These are phyloP conservation scores for Termitomyces sp. DNA, from an alignment of 768 basidiomycete genomes.

Conservation along the genomic window DNA sequence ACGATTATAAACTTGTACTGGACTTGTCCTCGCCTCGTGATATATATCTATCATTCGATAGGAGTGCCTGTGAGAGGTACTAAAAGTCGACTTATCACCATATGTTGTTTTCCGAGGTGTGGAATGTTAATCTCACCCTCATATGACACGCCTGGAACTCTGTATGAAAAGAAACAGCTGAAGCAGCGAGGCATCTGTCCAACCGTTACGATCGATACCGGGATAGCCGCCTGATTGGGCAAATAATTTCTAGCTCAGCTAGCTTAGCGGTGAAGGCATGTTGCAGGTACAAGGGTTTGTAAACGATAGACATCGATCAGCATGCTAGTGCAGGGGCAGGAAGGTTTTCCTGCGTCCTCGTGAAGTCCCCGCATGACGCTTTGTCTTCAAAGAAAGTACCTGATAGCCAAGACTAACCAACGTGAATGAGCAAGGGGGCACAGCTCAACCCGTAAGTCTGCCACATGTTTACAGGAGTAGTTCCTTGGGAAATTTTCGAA, in stretches of 20 bases:
- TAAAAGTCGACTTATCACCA: too few species aligned
- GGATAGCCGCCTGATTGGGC: background rate
- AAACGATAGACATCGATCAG: too few species aligned
- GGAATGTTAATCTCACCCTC: background rate
- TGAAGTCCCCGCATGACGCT: background rate
- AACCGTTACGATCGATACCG: constrained; percentile 4
- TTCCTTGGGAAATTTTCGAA: background rate
- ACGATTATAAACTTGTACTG: background rate
- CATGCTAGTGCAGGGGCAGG: too few species aligned
- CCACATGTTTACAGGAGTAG: background rate
- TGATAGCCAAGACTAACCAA: background rate
- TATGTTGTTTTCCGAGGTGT: background rate
- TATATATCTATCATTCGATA: too few species aligned
- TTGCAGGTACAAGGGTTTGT: too few species aligned
- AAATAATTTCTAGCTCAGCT: background rate
- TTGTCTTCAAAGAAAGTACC: background rate
- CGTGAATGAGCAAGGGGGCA: background rate
- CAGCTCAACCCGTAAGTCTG: background rate
- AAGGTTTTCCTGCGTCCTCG: too few species aligned
- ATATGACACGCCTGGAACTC: background rate
- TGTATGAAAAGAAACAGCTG: background rate
- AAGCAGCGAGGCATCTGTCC: background rate
- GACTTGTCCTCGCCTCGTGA: too few species aligned
- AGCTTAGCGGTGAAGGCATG: background rate
- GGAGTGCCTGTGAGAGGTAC: too few species aligned